Evolutionary conservation across 306 rosid species (phyloP).

Genomic region (Rosa chinensis): DNA sequence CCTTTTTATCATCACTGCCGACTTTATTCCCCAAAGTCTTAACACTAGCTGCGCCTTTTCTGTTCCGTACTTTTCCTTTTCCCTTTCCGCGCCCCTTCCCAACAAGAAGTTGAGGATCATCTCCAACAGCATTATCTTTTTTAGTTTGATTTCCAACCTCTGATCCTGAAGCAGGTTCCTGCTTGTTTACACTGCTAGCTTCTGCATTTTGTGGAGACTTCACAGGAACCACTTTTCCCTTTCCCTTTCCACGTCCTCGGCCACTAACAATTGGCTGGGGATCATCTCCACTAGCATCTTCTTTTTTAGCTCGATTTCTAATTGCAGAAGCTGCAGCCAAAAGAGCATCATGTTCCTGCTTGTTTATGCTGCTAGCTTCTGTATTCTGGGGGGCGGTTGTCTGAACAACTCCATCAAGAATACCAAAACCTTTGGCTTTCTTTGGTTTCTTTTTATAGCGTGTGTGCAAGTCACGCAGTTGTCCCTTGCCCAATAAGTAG

Average conservation of each 20-base stretch:
- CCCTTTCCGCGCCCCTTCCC: constrained; percentile 43
- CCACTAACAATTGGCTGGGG: constrained; percentile 37
- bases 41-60: constrained; percentile 35
- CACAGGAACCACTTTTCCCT: constrained; percentile 52
- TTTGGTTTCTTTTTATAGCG: constrained; percentile 75
- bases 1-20: constrained; percentile 33
- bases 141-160: constrained; percentile 49
- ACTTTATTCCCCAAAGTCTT: constrained; percentile 35
- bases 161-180: constrained; percentile 76
- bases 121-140: constrained; percentile 42
- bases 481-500: constrained; percentile 84
- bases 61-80: constrained; percentile 57
- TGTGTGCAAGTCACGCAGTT: constrained; percentile 65
- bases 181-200: constrained; percentile 61
- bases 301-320: constrained; percentile 50
- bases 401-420: constrained; percentile 89
- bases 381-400: constrained; percentile 54
- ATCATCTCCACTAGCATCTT: constrained; percentile 42
- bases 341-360: constrained; percentile 83
- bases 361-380: constrained; percentile 68
- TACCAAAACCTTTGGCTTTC: constrained; percentile 92
- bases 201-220: constrained; percentile 55
- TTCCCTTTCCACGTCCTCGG: constrained; percentile 46
- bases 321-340: constrained; percentile 77
- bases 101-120: constrained; percentile 38